These are phyloP conservation scores for Ophiostoma quercus DNA, from an alignment of 2,329 filamentous ascomycete species.

Conservation along the genomic window DNA sequence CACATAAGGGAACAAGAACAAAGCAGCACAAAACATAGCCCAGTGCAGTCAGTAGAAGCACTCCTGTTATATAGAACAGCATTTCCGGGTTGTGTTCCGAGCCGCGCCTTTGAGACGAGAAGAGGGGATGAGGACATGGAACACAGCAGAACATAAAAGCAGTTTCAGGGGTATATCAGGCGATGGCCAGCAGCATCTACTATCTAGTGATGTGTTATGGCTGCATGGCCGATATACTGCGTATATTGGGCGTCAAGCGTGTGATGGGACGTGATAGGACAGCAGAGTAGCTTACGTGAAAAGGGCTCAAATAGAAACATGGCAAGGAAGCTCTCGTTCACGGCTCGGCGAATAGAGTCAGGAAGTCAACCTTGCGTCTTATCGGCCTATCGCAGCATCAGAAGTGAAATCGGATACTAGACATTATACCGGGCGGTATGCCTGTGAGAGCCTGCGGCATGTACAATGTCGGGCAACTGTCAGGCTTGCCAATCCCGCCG, in stretches of 20 bases:
- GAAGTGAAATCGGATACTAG: too few relatives aligned
- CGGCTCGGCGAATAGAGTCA: too few relatives aligned
- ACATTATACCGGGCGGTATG: too few relatives aligned
- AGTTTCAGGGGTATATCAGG: neutral
- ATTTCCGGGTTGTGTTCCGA: neutral
- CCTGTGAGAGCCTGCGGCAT: too few relatives aligned
- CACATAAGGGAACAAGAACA: too few relatives aligned
- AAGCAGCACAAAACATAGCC: neutral
- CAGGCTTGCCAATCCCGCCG: neutral
- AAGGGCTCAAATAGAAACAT: neutral
- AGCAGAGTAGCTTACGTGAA: neutral
- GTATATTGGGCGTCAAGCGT: constrained; percentile 4
- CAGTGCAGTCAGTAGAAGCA: neutral
- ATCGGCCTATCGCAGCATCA: neutral
- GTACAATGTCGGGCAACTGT: neutral
- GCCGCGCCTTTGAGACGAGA: neutral
- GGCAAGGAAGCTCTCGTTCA: neutral
- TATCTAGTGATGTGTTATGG: neutral
- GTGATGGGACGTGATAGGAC: neutral
- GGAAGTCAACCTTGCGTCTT: neutral
- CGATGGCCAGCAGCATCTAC: neutral
- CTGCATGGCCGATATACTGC: neutral
- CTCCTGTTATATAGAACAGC: neutral
- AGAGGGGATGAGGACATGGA: neutral
- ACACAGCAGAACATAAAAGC: neutral